phyloP scores from a whole-genome alignment of 768 basidiomycete genomes.

The Lactarius psammicola region DNA sequence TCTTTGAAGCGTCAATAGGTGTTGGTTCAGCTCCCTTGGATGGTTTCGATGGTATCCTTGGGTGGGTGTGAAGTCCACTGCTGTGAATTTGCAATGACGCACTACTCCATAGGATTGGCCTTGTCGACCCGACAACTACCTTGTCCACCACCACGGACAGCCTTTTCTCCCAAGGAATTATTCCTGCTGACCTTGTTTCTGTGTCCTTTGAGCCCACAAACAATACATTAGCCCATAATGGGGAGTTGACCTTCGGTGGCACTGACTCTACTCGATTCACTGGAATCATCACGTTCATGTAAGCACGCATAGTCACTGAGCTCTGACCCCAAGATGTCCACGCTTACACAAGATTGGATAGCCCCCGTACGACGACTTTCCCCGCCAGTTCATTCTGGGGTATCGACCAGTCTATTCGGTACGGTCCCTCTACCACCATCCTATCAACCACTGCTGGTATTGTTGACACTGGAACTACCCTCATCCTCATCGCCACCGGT shows the following conservation, averaged over 20 bases:
- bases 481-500: too few relatives aligned
- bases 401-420: conserved; percentile 36
- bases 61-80: too few relatives aligned
- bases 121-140: too few relatives aligned
- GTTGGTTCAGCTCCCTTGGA: conserved; percentile 38
- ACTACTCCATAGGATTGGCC: too few relatives aligned
- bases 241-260: conserved; percentile 41
- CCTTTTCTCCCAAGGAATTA: too few relatives aligned
- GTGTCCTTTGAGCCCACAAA: conserved; percentile 38
- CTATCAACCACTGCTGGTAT: too few relatives aligned
- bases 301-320: conserved; percentile 11
- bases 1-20: too few relatives aligned
- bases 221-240: conserved; percentile 31
- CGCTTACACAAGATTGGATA: conserved; percentile 15
- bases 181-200: conserved; percentile 35
- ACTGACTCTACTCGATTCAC: conserved; percentile 36
- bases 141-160: too few relatives aligned
- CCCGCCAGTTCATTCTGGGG: conserved; percentile 39
- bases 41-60: conserved; percentile 34
- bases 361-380: conserved; percentile 35
- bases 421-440: conserved; percentile 24
- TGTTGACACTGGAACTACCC: too few relatives aligned
- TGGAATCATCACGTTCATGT: conserved; percentile 35
- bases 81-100: too few relatives aligned
- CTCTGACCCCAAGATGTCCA: background rate